phyloP scores from a whole-genome alignment of 2,329 filamentous ascomycete species.

The Lachnum nothofagi region DNA sequence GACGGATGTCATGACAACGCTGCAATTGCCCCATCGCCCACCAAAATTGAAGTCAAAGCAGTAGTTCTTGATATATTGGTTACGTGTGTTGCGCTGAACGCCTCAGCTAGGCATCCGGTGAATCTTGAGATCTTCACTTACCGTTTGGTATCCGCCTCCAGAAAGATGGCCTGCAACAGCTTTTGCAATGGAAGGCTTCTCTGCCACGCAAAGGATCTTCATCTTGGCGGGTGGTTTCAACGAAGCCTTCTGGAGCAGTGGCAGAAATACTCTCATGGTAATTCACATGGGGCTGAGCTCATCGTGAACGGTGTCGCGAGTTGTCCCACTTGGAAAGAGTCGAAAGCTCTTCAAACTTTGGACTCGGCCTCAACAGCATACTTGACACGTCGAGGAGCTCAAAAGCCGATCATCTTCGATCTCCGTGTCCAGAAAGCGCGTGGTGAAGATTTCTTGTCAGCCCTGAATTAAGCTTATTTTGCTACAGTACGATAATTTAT shows the following conservation, averaged over 20 bases:
- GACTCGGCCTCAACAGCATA: not conserved
- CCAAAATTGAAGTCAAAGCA: slow-evolving; percentile 85
- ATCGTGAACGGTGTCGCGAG: not conserved
- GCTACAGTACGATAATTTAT: too few species aligned
- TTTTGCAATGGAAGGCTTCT: slow-evolving; percentile 93
- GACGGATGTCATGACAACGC: slow-evolving; percentile 91
- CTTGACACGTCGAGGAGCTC: slow-evolving; percentile 6
- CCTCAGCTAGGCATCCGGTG: slow-evolving; percentile 4
- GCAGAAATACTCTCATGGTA: not conserved
- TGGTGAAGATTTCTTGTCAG: slow-evolving; percentile 4
- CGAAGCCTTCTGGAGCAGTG: not conserved
- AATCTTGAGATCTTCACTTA: slow-evolving; percentile 40
- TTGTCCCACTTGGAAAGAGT: not conserved
- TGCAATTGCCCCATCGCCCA: slow-evolving; percentile 70
- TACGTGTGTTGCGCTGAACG: slow-evolving; percentile 25
- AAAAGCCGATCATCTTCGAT: not conserved
- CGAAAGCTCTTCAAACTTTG: not conserved
- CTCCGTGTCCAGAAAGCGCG: not conserved
- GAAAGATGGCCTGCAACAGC: slow-evolving; percentile 86
- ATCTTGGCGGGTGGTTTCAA: slow-evolving; percentile 11
- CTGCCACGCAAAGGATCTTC: slow-evolving; percentile 69
- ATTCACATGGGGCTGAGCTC: not conserved
- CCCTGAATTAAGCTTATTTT: not conserved
- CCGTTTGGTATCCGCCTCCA: slow-evolving; percentile 66
- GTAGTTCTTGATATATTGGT: slow-evolving; percentile 86